Evolutionary conservation across 768 basidiomycete genomes (phyloP).

Genomic region (Rhodotorula toruloides): DNA sequence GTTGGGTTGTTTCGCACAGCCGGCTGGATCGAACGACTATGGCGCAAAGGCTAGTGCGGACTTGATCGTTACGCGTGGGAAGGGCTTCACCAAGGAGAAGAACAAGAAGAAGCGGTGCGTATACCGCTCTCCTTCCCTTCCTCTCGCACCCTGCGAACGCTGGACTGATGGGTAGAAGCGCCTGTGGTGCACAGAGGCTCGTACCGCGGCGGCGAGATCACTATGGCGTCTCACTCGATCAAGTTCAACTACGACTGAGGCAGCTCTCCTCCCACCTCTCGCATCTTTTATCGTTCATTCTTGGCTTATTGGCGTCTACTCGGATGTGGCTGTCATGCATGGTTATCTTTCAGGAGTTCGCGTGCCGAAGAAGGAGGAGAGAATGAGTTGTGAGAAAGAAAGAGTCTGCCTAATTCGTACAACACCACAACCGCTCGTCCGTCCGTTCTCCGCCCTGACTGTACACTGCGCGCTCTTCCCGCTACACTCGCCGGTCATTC

Average conservation of each 20-base stretch:
- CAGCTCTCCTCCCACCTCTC: too few relatives aligned
- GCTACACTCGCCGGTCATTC: not conserved
- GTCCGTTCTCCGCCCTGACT: not conserved
- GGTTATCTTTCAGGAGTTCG: too few relatives aligned
- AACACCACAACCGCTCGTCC: not conserved
- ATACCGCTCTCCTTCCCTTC: not conserved
- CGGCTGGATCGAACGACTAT: slow-evolving; percentile 70
- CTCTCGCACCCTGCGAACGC: not conserved
- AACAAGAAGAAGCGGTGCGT: slow-evolving; percentile 95
- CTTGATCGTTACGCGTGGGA: slow-evolving; percentile 85
- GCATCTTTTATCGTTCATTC: not conserved
- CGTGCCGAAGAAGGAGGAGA: too few relatives aligned
- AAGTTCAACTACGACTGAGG: slow-evolving; percentile 36
- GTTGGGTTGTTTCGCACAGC: slow-evolving; percentile 48
- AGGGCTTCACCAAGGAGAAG: slow-evolving; percentile 96
- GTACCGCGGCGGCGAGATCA: slow-evolving; percentile 94
- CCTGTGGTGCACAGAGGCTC: slow-evolving; percentile 44
- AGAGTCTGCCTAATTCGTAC: too few relatives aligned
- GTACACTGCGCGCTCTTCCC: not conserved
- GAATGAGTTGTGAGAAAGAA: too few relatives aligned
- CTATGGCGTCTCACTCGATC: slow-evolving; percentile 53
- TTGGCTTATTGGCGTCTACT: not conserved
- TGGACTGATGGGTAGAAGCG: too few relatives aligned
- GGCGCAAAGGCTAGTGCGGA: slow-evolving; percentile 78
- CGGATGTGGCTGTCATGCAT: too few relatives aligned